Percentiles rank a stretch among this genome's conserved stretches.
Conservation (phyloP, 345 rosid species). For the Pistacia integerrima region DNA sequence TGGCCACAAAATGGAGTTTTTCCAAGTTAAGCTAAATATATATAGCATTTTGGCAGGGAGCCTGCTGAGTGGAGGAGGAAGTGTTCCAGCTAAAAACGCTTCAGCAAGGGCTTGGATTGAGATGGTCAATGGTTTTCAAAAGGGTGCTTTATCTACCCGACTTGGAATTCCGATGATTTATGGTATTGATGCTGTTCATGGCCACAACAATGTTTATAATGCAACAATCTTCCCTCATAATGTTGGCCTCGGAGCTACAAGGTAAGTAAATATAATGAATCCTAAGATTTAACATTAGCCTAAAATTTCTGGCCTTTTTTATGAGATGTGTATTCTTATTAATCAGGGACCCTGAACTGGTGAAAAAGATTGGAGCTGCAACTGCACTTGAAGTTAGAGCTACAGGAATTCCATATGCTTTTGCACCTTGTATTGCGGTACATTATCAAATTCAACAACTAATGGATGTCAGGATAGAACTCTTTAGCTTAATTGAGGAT, state of each 20-base stretch:
- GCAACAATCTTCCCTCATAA: slow-evolving; percentile 93
- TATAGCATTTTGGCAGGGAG: slow-evolving; percentile 43
- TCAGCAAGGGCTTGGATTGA: slow-evolving; percentile 47
- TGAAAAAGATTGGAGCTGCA: slow-evolving; percentile 81
- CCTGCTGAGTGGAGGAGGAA: slow-evolving; percentile 68
- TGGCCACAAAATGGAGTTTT: background rate
- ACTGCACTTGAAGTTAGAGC: slow-evolving; percentile 93
- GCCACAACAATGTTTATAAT: slow-evolving; percentile 71
- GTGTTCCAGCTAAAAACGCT: slow-evolving; percentile 50
- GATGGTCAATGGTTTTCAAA: slow-evolving; percentile 52
- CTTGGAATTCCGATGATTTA: slow-evolving; percentile 88
- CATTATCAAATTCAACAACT: background rate
- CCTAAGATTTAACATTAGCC: background rate
- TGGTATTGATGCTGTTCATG: slow-evolving; percentile 88
- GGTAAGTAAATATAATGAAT: slow-evolving; percentile 39
- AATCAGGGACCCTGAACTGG: slow-evolving; percentile 75
- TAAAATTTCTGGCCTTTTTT: background rate
- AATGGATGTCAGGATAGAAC: too few species aligned
- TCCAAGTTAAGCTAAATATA: too few species aligned
- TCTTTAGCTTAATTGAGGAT: background rate
- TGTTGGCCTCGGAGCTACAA: slow-evolving; percentile 80
- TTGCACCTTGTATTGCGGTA: slow-evolving; percentile 96
- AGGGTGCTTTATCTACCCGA: slow-evolving; percentile 57
- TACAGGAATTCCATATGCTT: slow-evolving; percentile 74
- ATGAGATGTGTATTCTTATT: background rate